Evolutionary conservation across 2,329 filamentous ascomycete species (phyloP).

Genomic region (Aspergillus sp.): DNA sequence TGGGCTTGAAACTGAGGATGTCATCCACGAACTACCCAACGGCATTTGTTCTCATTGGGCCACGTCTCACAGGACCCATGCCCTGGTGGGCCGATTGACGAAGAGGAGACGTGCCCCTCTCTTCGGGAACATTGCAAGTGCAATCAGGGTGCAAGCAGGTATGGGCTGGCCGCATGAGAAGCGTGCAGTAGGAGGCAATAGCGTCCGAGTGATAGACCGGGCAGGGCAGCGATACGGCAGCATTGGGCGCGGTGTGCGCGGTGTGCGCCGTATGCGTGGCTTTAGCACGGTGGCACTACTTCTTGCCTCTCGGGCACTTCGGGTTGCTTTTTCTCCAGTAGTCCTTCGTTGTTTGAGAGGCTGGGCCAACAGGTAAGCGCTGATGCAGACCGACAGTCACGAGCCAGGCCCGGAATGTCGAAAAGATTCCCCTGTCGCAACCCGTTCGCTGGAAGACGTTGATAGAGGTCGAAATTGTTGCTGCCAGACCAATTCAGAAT

Average conservation of each 20-base stretch:
- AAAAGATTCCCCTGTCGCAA: constrained; percentile 1
- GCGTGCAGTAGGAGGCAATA: constrained; percentile 35
- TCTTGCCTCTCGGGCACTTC: constrained; percentile 20
- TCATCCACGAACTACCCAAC: constrained; percentile 40
- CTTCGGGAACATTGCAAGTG: constrained; percentile 29
- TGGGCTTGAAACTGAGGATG: constrained; percentile 36
- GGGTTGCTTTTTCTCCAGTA: constrained; percentile 13
- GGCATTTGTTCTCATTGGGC: constrained; percentile 42
- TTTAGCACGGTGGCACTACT: constrained; percentile 35
- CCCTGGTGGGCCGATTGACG: constrained; percentile 30
- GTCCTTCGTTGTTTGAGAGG: constrained; percentile 5
- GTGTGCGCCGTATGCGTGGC: constrained; percentile 10
- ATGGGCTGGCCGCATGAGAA: constrained; percentile 33
- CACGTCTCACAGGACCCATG: constrained; percentile 45
- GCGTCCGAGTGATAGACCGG: constrained; percentile 26
- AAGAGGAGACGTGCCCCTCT: constrained; percentile 20
- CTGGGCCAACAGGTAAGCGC: constrained; percentile 5
- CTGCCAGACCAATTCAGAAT: neutral
- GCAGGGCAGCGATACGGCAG: constrained; percentile 31
- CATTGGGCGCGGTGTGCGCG: constrained; percentile 29
- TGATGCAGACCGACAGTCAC: neutral
- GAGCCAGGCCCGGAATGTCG: neutral
- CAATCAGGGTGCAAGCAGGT: constrained; percentile 31
- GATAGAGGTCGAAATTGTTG: neutral
- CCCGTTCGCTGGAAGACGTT: neutral